Conservation (phyloP, 2,329 filamentous ascomycete species). For the Albifimbria verrucaria region DNA sequence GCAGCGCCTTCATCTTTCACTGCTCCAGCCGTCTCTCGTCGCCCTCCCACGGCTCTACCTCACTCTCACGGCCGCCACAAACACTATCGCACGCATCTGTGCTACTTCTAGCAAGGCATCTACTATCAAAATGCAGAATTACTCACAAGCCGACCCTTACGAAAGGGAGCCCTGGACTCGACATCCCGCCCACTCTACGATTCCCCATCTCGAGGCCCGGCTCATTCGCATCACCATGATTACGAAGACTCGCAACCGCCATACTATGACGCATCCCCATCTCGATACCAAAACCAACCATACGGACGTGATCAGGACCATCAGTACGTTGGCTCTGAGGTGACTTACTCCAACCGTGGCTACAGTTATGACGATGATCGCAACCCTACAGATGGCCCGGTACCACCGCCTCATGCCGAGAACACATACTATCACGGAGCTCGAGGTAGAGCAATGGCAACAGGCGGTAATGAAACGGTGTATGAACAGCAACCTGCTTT, state of each 20-base stretch:
- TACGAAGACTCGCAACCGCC: slow-evolving; percentile 12
- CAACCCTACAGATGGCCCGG: background rate
- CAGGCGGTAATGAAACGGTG: slow-evolving; percentile 17
- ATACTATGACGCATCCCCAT: slow-evolving; percentile 23
- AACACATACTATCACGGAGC: slow-evolving; percentile 17
- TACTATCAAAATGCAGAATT: slow-evolving; percentile 27
- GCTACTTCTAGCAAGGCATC: background rate
- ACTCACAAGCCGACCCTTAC: slow-evolving; percentile 25
- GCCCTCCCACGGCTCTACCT: too few species aligned
- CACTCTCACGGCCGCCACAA: too few species aligned
- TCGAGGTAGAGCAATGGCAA: slow-evolving; percentile 5
- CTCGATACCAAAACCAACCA: background rate
- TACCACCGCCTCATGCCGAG: slow-evolving; percentile 18
- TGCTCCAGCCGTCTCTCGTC: too few species aligned
- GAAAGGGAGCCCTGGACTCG: slow-evolving; percentile 32
- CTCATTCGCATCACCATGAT: slow-evolving; percentile 17
- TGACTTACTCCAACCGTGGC: background rate
- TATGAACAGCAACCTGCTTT: slow-evolving; percentile 17
- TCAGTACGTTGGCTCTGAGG: background rate
- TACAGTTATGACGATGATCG: background rate
- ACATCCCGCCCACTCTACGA: slow-evolving; percentile 17
- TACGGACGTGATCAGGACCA: background rate
- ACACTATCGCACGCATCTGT: too few species aligned
- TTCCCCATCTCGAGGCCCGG: slow-evolving; percentile 16
- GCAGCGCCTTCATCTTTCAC: too few species aligned